phyloP scores from a whole-genome alignment of 176 grass and related monocot genomes.

The Carex parvula region DNA sequence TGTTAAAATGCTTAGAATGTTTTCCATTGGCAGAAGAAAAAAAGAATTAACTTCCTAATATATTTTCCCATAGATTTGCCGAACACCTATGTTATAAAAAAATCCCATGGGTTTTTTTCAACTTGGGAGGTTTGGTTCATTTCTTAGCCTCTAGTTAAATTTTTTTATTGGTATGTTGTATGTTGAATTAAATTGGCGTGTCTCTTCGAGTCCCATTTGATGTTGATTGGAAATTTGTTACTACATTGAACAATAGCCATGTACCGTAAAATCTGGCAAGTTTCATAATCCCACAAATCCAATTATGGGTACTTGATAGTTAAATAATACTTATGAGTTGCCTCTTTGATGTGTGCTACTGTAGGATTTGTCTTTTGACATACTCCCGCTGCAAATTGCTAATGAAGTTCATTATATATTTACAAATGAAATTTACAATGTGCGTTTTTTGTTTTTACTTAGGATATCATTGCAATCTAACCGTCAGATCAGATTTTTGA shows the following conservation, averaged over 20 bases:
- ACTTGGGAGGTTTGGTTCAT: neutral
- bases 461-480: constrained; percentile 12
- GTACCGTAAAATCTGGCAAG: too few relatives aligned
- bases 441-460: neutral
- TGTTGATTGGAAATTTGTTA: too few relatives aligned
- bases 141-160: neutral
- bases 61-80: too few relatives aligned
- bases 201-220: too few relatives aligned
- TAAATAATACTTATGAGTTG: neutral
- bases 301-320: neutral
- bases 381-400: neutral
- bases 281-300: neutral
- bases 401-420: neutral
- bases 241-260: neutral
- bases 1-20: too few relatives aligned
- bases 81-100: too few relatives aligned
- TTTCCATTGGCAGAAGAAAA: too few relatives aligned
- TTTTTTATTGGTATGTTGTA: neutral
- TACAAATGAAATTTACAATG: neutral
- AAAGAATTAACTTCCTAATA: too few relatives aligned
- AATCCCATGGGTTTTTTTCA: too few relatives aligned
- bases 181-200: neutral
- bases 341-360: neutral
- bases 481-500: neutral
- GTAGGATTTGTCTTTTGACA: neutral